phyloP scores from a whole-genome alignment of 495 filamentous ascomycete genomes.

The Podospora tetraspora region DNA sequence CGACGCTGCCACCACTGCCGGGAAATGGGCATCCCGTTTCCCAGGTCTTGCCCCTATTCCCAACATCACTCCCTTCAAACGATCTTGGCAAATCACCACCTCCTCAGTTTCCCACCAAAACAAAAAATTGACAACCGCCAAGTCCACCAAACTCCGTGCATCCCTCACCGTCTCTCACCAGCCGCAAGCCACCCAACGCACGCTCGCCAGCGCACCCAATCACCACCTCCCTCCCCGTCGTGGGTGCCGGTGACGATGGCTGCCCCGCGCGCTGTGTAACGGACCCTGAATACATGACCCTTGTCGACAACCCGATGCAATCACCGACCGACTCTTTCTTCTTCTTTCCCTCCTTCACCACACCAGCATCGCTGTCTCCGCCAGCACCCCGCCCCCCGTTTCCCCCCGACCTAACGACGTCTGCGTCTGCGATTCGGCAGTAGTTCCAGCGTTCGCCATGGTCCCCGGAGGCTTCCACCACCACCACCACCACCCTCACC shows the following conservation, averaged over 20 bases:
- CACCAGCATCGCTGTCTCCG: too few species aligned
- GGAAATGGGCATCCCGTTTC: background rate
- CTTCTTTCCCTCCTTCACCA: background rate
- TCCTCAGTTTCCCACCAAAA: background rate
- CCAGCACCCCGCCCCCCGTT: background rate
- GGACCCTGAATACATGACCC: background rate
- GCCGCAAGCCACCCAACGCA: background rate
- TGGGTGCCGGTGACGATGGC: background rate
- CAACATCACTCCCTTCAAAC: background rate
- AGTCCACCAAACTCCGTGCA: background rate
- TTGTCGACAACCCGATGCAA: background rate
- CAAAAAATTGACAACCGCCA: background rate
- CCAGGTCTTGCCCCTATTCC: background rate
- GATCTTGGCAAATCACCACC: background rate
- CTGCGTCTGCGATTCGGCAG: background rate
- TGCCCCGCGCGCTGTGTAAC: background rate
- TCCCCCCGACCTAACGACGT: background rate
- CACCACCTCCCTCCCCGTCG: background rate
- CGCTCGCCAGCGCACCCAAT: background rate
- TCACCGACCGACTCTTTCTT: background rate
- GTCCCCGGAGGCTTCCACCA: background rate
- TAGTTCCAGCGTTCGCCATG: background rate
- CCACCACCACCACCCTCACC: background rate
- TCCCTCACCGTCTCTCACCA: background rate
- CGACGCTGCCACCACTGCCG: background rate